Evolutionary conservation across 257 asterid genomes (phyloP).

Genomic region (Ehretia macrophylla): DNA sequence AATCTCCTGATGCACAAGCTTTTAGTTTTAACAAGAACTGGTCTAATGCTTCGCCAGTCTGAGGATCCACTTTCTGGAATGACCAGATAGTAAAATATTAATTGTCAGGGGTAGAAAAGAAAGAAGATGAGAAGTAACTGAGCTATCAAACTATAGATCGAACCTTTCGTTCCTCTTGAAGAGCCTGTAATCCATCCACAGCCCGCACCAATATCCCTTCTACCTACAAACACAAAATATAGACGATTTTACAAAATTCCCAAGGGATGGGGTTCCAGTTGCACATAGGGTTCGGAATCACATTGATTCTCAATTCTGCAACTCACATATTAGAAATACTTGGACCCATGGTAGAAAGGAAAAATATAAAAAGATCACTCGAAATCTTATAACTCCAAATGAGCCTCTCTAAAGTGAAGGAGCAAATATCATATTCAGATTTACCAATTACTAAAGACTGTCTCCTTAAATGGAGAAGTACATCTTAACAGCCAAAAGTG

Average conservation of each 20-base stretch:
- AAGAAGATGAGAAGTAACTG: neutral
- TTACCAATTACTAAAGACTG: no score
- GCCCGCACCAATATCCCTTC: slow-evolving; percentile 89
- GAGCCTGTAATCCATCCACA: slow-evolving; percentile 70
- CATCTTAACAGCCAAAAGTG: no score
- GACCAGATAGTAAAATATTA: slow-evolving; percentile 7
- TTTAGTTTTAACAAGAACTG: slow-evolving; percentile 67
- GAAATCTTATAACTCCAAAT: no score
- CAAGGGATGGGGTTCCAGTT: neutral
- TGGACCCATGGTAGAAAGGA: no score
- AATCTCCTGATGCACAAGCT: slow-evolving; percentile 72
- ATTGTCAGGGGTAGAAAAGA: slow-evolving; percentile 4
- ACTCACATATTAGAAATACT: neutral
- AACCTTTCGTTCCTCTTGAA: slow-evolving; percentile 95
- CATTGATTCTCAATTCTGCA: no score
- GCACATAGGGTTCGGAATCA: neutral
- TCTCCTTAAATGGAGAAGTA: no score
- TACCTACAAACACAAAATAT: slow-evolving; percentile 39
- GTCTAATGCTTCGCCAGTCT: slow-evolving; percentile 82
- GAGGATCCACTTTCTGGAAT: slow-evolving; percentile 75
- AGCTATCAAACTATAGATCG: slow-evolving; percentile 11
- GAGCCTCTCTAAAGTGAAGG: no score
- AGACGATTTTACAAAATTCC: slow-evolving; percentile 2
- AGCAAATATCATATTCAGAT: no score
- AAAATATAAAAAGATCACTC: neutral